A percentile compares a stretch with the other conserved stretches of the same genome.
Conservation (phyloP, 2,329 filamentous ascomycete species). For the Talaromyces sp. region DNA sequence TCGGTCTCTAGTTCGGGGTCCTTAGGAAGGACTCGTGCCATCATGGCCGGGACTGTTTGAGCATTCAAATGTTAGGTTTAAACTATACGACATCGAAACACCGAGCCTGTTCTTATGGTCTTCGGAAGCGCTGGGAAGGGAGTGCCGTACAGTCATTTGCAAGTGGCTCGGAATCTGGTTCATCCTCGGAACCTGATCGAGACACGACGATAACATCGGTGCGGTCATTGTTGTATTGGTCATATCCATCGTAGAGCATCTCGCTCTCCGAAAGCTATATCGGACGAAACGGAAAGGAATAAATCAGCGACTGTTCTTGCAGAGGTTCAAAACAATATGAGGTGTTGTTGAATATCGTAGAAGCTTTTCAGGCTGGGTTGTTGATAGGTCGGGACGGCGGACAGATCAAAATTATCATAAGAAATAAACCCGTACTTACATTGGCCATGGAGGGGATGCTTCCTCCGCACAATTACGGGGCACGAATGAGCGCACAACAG, state of each 20-base stretch:
- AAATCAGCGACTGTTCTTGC: constrained; percentile 26
- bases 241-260: constrained; percentile 59
- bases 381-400: background rate
- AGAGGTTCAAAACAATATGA: background rate
- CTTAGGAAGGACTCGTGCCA: constrained; percentile 70
- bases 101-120: constrained; percentile 3
- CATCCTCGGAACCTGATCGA: constrained; percentile 57
- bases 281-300: constrained; percentile 18
- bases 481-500: background rate
- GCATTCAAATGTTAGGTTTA: constrained; percentile 8
- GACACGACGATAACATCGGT: constrained; percentile 61
- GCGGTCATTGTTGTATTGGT: constrained; percentile 60
- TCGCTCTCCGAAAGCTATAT: constrained; percentile 55
- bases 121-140: constrained; percentile 9
- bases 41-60: constrained; percentile 73
- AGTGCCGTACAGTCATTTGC: constrained; percentile 55
- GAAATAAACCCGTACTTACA: constrained; percentile 29
- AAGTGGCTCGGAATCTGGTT: constrained; percentile 52
- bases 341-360: background rate
- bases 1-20: constrained; percentile 77
- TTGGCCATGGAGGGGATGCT: constrained; percentile 44
- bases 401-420: background rate
- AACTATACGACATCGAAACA: constrained; percentile 12
- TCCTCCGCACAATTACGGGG: constrained; percentile 21
- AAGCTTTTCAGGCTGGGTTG: background rate